A percentile compares a stretch with the other conserved stretches of the same genome.
Conservation (phyloP, 768 basidiomycete species). For the Cystofilobasidium bisporidii region DNA sequence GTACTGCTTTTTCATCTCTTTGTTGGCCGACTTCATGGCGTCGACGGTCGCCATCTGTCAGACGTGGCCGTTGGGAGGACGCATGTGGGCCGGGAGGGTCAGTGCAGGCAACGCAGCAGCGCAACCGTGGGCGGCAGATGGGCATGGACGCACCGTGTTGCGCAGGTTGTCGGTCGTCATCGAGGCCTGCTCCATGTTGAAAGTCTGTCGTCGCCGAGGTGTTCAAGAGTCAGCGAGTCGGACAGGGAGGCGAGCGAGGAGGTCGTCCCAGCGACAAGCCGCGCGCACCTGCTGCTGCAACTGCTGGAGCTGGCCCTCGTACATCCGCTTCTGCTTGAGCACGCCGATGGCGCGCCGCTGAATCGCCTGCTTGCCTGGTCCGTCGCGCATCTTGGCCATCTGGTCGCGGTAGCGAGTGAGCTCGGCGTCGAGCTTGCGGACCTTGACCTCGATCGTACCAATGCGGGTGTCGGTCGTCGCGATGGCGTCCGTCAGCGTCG, state of each 20-base stretch:
- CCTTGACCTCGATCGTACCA: constrained; percentile 85
- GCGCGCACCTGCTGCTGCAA: constrained; percentile 61
- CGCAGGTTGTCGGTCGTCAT: constrained; percentile 95
- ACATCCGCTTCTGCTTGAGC: constrained; percentile 87
- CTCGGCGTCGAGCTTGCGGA: constrained; percentile 92
- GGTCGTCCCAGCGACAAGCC: background rate
- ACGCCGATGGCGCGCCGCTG: constrained; percentile 88
- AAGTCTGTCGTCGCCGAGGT: constrained; percentile 45
- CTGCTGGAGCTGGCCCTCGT: constrained; percentile 76
- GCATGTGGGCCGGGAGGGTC: too few species aligned
- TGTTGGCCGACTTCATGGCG: constrained; percentile 91
- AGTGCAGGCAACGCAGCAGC: background rate
- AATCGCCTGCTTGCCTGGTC: constrained; percentile 95
- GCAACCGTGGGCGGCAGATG: constrained; percentile 1
- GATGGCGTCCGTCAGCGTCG: constrained; percentile 86
- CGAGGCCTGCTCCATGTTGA: constrained; percentile 95
- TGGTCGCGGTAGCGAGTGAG: constrained; percentile 86
- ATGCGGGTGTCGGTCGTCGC: constrained; percentile 80
- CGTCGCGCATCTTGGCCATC: constrained; percentile 83
- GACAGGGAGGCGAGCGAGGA: background rate
- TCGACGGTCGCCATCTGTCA: constrained; percentile 93
- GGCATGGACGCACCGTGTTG: constrained; percentile 53
- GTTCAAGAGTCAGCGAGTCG: background rate
- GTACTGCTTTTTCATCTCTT: constrained; percentile 92
- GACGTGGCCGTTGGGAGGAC: background rate